Evolutionary conservation across 768 basidiomycete genomes (phyloP).

Genomic region (Suillus sp.): DNA sequence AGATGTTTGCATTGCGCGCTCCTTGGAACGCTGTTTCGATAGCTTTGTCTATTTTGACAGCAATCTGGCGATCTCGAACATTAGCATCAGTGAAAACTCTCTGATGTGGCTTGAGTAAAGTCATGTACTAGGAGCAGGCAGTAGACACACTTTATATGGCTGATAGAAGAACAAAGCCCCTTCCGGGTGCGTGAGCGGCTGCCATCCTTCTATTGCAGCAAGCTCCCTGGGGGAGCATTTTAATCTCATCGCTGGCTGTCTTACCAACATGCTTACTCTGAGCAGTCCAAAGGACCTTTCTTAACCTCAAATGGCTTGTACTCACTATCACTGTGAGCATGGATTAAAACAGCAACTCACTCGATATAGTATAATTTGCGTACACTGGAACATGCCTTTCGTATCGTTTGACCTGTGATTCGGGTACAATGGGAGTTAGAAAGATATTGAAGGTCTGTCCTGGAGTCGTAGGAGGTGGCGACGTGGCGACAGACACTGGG

Average conservation of each 20-base stretch:
- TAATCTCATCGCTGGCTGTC: not conserved
- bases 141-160: conserved; percentile 36
- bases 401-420: not conserved
- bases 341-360: not conserved
- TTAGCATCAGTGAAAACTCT: conserved; percentile 18
- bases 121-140: not conserved
- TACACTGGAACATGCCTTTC: not conserved
- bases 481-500: no score
- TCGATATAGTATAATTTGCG: not conserved
- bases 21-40: not conserved
- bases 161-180: conserved; percentile 58
- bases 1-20: not conserved
- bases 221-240: not conserved
- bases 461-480: not conserved
- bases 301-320: not conserved
- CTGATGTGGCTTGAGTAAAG: conserved; percentile 1
- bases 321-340: not conserved
- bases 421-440: conserved; percentile 5
- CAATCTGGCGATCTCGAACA: not conserved
- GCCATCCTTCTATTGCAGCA: conserved; percentile 37
- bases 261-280: not conserved
- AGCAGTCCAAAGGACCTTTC: conserved; percentile 5
- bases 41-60: not conserved
- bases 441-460: no score
- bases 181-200: conserved; percentile 50